phyloP scores from a whole-genome alignment of 768 basidiomycete genomes.

The Mycena polygramma region DNA sequence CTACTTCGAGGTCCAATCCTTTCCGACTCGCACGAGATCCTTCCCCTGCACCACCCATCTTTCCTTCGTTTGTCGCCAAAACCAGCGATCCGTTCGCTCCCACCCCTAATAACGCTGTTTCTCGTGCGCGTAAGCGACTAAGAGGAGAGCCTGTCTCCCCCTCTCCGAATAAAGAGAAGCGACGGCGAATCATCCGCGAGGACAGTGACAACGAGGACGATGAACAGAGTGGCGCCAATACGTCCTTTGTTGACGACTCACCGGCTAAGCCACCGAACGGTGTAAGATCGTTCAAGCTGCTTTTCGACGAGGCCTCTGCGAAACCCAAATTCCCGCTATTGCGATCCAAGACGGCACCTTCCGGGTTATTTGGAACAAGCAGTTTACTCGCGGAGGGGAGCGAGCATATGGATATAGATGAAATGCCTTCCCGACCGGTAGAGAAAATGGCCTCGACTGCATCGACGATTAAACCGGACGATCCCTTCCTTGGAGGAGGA shows the following conservation, averaged over 20 bases:
- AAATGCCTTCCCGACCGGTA: not conserved
- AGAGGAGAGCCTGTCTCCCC: conserved; percentile 88
- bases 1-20: conserved; percentile 51
- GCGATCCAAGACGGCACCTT: conserved; percentile 23
- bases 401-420: conserved; percentile 37
- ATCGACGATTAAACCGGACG: not conserved
- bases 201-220: conserved; percentile 54
- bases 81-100: conserved; percentile 44
- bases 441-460: no score
- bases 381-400: not conserved
- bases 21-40: conserved; percentile 50
- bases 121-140: conserved; percentile 82
- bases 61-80: conserved; percentile 44
- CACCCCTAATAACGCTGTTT: conserved; percentile 60
- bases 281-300: conserved; percentile 72
- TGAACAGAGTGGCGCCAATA: conserved; percentile 45
- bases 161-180: conserved; percentile 83
- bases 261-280: conserved; percentile 73
- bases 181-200: conserved; percentile 64
- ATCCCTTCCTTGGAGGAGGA: conserved; percentile 23
- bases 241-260: conserved; percentile 76
- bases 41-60: conserved; percentile 54
- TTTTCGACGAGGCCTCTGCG: conserved; percentile 67
- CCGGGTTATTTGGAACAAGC: conserved; percentile 31
- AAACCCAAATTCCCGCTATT: conserved; percentile 29